Base-by-base conservation (phyloP, 495 filamentous ascomycete species). In the Stereocaulon alpinum region DNA sequence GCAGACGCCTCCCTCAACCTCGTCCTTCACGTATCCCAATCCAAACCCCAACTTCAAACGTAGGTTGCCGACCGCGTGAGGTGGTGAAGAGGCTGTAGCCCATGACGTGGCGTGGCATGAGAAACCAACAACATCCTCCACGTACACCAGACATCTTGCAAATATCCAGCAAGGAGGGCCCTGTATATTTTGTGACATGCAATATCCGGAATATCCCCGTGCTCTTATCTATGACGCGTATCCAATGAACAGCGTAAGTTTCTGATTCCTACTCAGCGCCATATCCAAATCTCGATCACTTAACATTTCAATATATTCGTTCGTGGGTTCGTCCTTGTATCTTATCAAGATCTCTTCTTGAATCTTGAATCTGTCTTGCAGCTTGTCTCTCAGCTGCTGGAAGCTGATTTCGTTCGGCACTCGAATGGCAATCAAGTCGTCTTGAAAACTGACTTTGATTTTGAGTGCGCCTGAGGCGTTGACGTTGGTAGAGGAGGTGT, bases 401-500 rank as follows among this genome's bases (percentile, higher is more conserved):
- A 86, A 91, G 62, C 76, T 81, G 63, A 95, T 87, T 44, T 92
- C 85, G 5, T 76, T 78, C 3, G 92, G 88, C 42, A 97, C 86
- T 45, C 91, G 85, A 66, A 98, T 91, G 44, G 91, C 86, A 64
- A 96, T 91, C 60, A 91, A 78, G 63, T 96, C 91, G 64, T 93
- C 87, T 63, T 87, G 82, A 74, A 89, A 94, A 72, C 86, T 91
- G 41, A 96, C 85, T 73, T 98, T 98, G 68, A 98, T 87, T 71
- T 96, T 97, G 73, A 95, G 82, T 1, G 76, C 76, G 59, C 74
- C 68, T 27, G 55, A 59, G 49, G 61, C 60, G 32, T 61, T 63
- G 56, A 65, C 43, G 57, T 47, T 64, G 47, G 70, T 72, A 59
- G 73, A 71, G 29, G 77, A 80, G 14, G 71, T 65, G 42, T 72